phyloP scores from a whole-genome alignment of 345 rosid species.

The Sapria himalayana region DNA sequence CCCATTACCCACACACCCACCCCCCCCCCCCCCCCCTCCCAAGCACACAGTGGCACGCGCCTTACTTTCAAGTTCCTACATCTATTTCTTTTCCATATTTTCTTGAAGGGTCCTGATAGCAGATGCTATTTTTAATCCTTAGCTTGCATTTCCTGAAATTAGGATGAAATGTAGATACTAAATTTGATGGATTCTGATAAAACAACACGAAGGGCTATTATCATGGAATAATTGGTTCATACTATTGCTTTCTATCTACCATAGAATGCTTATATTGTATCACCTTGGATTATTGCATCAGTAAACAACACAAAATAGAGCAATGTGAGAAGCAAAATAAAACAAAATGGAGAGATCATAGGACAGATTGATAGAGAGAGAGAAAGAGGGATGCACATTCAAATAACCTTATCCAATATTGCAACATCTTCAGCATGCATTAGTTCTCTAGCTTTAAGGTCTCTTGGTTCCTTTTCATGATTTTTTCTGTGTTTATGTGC shows the following conservation, averaged over 20 bases:
- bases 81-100: conserved; percentile 65
- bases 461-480: conserved; percentile 75
- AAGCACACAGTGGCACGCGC: too few species aligned
- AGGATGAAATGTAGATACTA: too few species aligned
- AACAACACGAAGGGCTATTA: too few species aligned
- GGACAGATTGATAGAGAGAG: conserved; percentile 1
- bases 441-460: conserved; percentile 75
- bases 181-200: too few species aligned
- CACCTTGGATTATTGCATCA: too few species aligned
- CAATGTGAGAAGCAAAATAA: conserved; percentile 2
- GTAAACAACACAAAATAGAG: not conserved
- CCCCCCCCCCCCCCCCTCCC: too few species aligned
- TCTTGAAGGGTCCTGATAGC: conserved; percentile 65
- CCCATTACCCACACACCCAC: too few species aligned
- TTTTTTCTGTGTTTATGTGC: too few species aligned
- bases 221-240: too few species aligned
- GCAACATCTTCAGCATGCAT: conserved; percentile 96
- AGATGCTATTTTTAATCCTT: conserved; percentile 63
- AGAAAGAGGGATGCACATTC: conserved; percentile 6
- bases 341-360: too few species aligned
- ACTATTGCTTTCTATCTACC: too few species aligned
- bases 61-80: conserved; percentile 65
- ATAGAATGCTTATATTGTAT: too few species aligned
- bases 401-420: conserved; percentile 66
- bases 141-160: conserved; percentile 83